phyloP scores from a whole-genome alignment of 495 filamentous ascomycete genomes.

The Entonaema liquescens region DNA sequence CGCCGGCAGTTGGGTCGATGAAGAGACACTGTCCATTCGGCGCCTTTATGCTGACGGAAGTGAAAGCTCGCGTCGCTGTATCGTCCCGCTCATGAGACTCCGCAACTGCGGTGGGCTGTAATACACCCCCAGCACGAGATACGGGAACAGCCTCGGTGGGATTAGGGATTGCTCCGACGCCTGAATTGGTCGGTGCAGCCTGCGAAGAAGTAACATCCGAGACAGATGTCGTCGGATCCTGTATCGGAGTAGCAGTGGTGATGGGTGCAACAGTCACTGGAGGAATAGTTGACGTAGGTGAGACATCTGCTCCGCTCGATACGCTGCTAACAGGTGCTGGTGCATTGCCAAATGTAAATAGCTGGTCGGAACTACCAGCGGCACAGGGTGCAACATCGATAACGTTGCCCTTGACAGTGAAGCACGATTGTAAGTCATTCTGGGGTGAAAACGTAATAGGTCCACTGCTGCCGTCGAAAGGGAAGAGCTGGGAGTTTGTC shows the following conservation, averaged over 20 bases:
- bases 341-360: constrained; percentile 56
- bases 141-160: constrained; percentile 60
- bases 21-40: constrained; percentile 62
- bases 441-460: constrained; percentile 54
- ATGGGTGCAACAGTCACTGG: constrained; percentile 12
- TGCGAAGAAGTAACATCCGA: constrained; percentile 14
- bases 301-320: neutral
- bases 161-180: constrained; percentile 47
- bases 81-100: constrained; percentile 56
- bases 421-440: constrained; percentile 55
- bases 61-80: constrained; percentile 58
- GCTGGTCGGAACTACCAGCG: constrained; percentile 52
- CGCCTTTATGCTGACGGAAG: constrained; percentile 55
- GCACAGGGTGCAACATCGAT: constrained; percentile 57
- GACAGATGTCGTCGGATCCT: constrained; percentile 17
- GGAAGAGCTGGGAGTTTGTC: constrained; percentile 60
- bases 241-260: constrained; percentile 12
- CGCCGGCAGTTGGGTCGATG: constrained; percentile 62
- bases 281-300: constrained; percentile 1
- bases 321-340: constrained; percentile 18
- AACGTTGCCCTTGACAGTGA: constrained; percentile 55
- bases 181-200: neutral
- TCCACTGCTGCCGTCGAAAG: constrained; percentile 53
- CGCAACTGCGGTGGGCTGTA: constrained; percentile 59
- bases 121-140: constrained; percentile 57